Base-by-base conservation (phyloP, 2,329 filamentous ascomycete genomes). In the Rutstroemia sp. region DNA sequence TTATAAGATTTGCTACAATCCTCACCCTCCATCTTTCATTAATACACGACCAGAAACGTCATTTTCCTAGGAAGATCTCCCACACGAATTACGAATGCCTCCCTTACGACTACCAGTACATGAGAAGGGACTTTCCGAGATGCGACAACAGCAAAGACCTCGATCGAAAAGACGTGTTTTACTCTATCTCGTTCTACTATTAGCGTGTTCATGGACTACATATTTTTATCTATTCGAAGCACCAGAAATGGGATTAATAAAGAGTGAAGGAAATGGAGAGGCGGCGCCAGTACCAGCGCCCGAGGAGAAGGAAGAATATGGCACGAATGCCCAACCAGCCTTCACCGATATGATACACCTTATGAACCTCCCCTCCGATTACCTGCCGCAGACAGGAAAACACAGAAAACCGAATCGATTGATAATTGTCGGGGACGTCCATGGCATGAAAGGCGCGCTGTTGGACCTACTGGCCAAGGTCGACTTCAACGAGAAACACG, bases 381-480 rank as follows among this genome's bases (percentile, higher is more conserved):
- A 60, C 46, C 47, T 70, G 1, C 68, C 68, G 1, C 51, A 67
- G 27, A 68, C 63, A 1, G 67, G 67, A 3, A 73, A 72, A 3
- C 47, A 65, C 25, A 57, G 69, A 19, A 72, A 74, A 39, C 65
- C 73, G 21, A 82, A 79, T 54, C 77, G 91, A 18, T 74, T 99
- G 23, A 76, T 97, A 37, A 77, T 97, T 59, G 77, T 97, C 37
- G 92, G 94, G 54, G 94, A 99, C 73, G 90, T 97, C 14, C 92
- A 97, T 73, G 94, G 94, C 49, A 94, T 94, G 75, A 82, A 82
- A 63, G 70, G 79, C 12, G 81, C 90, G 59, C 77, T 90, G 68
- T 72, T 77, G 69, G 69, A 76, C 16, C 77, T 97, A 12, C 78
- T 97, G 25, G 69, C 79, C 5, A 85, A 89, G 66, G 74, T 87